These are phyloP conservation scores for Trichoderma virens DNA, from an alignment of 495 filamentous ascomycete genomes.

Conservation along the genomic window DNA sequence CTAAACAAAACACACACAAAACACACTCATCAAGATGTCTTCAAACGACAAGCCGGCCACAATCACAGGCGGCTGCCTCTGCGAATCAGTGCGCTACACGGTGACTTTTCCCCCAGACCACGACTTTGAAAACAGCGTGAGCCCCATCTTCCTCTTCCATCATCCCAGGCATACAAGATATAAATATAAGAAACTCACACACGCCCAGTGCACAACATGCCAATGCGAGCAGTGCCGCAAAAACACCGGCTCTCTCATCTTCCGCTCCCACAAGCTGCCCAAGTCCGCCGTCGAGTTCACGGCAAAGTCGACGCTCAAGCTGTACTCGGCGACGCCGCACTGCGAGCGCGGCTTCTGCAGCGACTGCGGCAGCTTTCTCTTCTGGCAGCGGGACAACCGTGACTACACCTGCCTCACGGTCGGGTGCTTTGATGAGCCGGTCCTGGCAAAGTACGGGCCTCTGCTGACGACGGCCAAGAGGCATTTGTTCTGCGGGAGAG, in stretches of 20 bases:
- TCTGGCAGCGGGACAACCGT: conserved; percentile 19
- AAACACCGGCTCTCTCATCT: conserved; percentile 22
- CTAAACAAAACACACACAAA: neutral
- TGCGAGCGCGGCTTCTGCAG: conserved; percentile 24
- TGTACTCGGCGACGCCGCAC: conserved; percentile 20
- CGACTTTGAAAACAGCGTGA: conserved; percentile 22
- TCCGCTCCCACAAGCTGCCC: conserved; percentile 14
- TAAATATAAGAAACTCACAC: neutral
- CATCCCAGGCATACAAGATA: conserved; percentile 4
- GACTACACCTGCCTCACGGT: conserved; percentile 17
- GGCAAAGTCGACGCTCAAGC: conserved; percentile 17
- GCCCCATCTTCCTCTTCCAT: conserved; percentile 7
- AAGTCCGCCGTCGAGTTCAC: conserved; percentile 16
- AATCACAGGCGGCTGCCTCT: conserved; percentile 27
- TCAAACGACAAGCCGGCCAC: conserved; percentile 16
- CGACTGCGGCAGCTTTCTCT: conserved; percentile 23
- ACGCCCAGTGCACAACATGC: conserved; percentile 20
- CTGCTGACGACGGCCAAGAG: conserved; percentile 17
- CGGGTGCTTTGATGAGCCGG: conserved; percentile 21
- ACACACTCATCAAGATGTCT: no score
- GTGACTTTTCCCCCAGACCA: conserved; percentile 20
- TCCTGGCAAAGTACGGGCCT: conserved; percentile 19
- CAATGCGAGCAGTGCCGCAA: conserved; percentile 26
- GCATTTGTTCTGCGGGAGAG: conserved; percentile 22
- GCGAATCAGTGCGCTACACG: conserved; percentile 20